Conservation (phyloP, 2,329 filamentous ascomycete species). For the Stemphylium beticola region DNA sequence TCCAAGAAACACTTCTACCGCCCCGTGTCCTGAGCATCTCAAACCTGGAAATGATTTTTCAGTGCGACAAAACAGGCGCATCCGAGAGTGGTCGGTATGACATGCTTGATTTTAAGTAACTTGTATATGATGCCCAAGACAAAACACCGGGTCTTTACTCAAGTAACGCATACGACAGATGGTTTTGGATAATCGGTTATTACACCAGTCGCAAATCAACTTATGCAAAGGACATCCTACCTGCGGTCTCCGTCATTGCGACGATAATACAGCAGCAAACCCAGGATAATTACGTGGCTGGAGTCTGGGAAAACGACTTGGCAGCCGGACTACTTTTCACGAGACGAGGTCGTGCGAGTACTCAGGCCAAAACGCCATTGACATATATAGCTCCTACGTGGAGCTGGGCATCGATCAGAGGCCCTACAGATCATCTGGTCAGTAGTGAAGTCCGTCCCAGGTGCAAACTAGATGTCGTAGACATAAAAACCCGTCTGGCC, state of each 20-base stretch:
- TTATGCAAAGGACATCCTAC: not conserved
- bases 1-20: not conserved
- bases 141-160: too few relatives aligned
- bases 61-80: not conserved
- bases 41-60: not conserved
- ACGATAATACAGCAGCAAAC: not conserved
- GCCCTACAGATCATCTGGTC: not conserved
- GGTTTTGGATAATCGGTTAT: not conserved
- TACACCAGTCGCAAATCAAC: not conserved
- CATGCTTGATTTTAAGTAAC: not conserved
- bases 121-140: not conserved
- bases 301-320: not conserved
- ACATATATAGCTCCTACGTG: not conserved
- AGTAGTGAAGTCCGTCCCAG: too few relatives aligned
- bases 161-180: not conserved
- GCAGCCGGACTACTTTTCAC: not conserved
- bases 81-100: too few relatives aligned
- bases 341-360: fast-evolving
- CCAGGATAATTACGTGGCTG: not conserved
- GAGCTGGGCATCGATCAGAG: not conserved
- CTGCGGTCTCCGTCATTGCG: not conserved
- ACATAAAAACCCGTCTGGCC: not conserved
- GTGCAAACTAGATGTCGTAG: not conserved
- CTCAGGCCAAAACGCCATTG: not conserved
- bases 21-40: not conserved